phyloP scores from a whole-genome alignment of 2,329 filamentous ascomycete species.

The Fusarium piperis region DNA sequence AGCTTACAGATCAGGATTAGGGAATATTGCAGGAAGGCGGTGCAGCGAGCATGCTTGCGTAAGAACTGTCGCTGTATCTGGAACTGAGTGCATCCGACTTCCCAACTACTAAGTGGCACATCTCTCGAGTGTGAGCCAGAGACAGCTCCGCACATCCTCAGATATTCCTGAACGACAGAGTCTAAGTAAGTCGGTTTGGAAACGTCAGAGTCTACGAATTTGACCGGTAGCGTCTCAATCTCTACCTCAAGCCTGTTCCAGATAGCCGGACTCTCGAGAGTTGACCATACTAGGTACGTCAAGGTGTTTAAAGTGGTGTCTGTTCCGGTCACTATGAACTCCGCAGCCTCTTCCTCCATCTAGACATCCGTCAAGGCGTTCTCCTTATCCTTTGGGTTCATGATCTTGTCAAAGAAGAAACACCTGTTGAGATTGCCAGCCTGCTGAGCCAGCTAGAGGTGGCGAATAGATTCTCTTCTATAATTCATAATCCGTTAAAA shows the following conservation, averaged over 20 bases:
- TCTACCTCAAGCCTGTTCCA: neutral
- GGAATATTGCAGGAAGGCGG: neutral
- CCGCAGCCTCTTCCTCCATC: neutral
- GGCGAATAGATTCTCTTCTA: neutral
- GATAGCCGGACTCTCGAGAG: neutral
- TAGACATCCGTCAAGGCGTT: neutral
- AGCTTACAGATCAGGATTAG: neutral
- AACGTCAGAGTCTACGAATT: neutral
- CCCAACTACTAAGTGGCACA: neutral
- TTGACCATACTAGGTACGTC: conserved; percentile 1
- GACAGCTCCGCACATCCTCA: conserved; percentile 15
- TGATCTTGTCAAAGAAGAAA: neutral
- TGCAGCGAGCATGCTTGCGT: conserved; percentile 6
- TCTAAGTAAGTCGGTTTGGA: neutral
- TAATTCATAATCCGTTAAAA: neutral
- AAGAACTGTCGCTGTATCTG: neutral
- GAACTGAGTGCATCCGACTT: neutral
- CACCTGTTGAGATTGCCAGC: neutral
- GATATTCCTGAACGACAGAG: neutral
- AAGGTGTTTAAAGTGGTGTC: conserved; percentile 2
- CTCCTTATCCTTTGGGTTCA: neutral
- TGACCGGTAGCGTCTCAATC: neutral
- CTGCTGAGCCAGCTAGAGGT: neutral
- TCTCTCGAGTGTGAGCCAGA: conserved; percentile 2
- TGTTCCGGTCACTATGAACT: neutral